These are phyloP conservation scores for Hyphopichia burtonii DNA, from an alignment of 1,139 yeast genomes.

Conservation along the genomic window DNA sequence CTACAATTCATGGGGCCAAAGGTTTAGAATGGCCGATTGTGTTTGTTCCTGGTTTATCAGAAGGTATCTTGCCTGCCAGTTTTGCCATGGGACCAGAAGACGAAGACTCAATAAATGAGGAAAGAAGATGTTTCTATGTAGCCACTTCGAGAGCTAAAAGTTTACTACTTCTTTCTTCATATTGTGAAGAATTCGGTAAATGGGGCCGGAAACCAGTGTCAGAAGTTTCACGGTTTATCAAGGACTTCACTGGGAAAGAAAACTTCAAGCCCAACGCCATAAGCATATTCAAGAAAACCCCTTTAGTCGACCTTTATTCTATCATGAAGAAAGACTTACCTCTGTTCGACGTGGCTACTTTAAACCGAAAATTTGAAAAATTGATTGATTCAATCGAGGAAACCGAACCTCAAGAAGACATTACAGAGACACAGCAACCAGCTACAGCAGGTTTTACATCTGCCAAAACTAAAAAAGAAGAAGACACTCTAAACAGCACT, in stretches of 20 bases:
- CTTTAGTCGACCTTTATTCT: not conserved
- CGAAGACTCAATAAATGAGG: constrained; percentile 58
- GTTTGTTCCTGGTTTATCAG: constrained; percentile 70
- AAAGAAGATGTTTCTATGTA: constrained; percentile 80
- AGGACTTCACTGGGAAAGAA: constrained; percentile 5
- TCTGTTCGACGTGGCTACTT: constrained; percentile 64
- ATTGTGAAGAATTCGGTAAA: constrained; percentile 20
- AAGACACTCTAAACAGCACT: not conserved
- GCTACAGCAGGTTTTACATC: no score
- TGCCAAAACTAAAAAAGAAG: no score
- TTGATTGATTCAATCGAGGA: not conserved
- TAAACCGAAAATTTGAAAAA: constrained; percentile 29
- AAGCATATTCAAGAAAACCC: constrained; percentile 1
- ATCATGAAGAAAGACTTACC: not conserved
- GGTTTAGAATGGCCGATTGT: constrained; percentile 96
- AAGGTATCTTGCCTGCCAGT: constrained; percentile 56
- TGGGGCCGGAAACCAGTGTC: constrained; percentile 23
- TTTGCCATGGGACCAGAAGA: constrained; percentile 34
- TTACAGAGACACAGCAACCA: no score
- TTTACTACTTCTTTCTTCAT: constrained; percentile 36
- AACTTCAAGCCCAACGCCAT: not conserved
- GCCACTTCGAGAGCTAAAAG: constrained; percentile 81
- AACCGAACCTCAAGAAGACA: not conserved
- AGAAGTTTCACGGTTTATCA: constrained; percentile 32
- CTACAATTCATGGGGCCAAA: constrained; percentile 90